Evolutionary conservation across 352 stramenopile species (phyloP).

Genomic region (Phytophthora kernoviae): DNA sequence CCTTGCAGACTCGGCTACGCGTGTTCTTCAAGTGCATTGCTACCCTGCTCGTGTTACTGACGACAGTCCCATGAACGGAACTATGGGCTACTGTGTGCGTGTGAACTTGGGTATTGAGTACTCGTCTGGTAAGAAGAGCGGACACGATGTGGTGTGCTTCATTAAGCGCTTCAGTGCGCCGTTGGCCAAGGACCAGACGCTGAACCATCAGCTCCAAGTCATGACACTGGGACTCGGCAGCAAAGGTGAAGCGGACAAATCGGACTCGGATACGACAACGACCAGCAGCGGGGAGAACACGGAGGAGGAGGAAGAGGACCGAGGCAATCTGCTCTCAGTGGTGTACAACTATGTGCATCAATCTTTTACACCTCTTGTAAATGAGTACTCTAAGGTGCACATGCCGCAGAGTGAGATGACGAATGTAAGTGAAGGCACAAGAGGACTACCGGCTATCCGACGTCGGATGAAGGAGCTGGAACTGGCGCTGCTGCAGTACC

Average conservation of each 20-base stretch:
- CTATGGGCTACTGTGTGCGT: constrained; percentile 44
- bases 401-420: constrained; percentile 70
- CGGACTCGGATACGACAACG: constrained; percentile 31
- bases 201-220: constrained; percentile 86
- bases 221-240: constrained; percentile 84
- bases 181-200: constrained; percentile 65
- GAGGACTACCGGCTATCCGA: constrained; percentile 86
- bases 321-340: constrained; percentile 74
- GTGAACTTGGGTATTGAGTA: constrained; percentile 87
- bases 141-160: constrained; percentile 85
- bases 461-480: constrained; percentile 94
- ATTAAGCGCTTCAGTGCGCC: constrained; percentile 83
- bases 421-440: constrained; percentile 67
- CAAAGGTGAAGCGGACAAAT: constrained; percentile 32
- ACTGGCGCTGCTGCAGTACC: constrained; percentile 92
- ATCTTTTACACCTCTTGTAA: constrained; percentile 85
- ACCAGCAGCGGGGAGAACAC: constrained; percentile 55
- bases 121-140: constrained; percentile 54
- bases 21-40: constrained; percentile 81
- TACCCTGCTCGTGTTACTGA: constrained; percentile 38
- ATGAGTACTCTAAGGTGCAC: constrained; percentile 87
- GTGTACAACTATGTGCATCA: constrained; percentile 92
- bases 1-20: constrained; percentile 54
- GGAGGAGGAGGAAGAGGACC: constrained; percentile 69
- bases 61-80: constrained; percentile 29